Evolutionary conservation across 2,329 filamentous ascomycete species (phyloP).

Genomic region (Pyricularia pennisetigena): DNA sequence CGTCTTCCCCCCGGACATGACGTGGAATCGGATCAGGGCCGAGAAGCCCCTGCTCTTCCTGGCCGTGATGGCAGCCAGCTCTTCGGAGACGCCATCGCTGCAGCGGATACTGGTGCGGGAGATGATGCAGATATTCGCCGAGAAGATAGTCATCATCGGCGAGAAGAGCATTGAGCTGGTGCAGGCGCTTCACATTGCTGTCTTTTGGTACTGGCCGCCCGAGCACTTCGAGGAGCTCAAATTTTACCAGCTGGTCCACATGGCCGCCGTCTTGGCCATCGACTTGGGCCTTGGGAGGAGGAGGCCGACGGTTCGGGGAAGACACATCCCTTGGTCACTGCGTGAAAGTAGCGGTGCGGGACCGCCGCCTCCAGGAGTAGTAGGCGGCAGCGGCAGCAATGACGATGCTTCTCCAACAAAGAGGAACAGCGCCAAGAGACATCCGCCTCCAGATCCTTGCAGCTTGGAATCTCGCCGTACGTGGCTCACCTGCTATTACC

Average conservation of each 20-base stretch:
- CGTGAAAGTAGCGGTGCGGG: neutral
- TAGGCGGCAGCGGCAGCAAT: constrained; percentile 4
- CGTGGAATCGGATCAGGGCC: constrained; percentile 44
- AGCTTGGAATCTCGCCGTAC: constrained; percentile 45
- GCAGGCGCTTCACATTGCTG: constrained; percentile 64
- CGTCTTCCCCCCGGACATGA: constrained; percentile 44
- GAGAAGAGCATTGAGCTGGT: constrained; percentile 78
- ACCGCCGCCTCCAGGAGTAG: neutral
- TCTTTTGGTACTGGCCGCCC: constrained; percentile 81
- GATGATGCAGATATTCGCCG: constrained; percentile 62
- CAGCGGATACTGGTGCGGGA: constrained; percentile 58
- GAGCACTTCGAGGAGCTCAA: constrained; percentile 79
- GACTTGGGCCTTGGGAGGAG: constrained; percentile 61
- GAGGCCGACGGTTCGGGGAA: constrained; percentile 17
- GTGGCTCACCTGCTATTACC: constrained; percentile 50
- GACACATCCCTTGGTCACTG: constrained; percentile 17
- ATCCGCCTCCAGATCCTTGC: constrained; percentile 37
- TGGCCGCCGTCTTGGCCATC: constrained; percentile 71
- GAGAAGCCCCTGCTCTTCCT: constrained; percentile 58
- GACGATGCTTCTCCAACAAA: neutral
- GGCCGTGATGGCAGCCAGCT: constrained; percentile 57
- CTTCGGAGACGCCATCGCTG: constrained; percentile 42
- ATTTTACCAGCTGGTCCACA: constrained; percentile 80
- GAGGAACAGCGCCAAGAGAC: constrained; percentile 18
- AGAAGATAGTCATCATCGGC: constrained; percentile 63